Percentiles rank a stretch among this genome's conserved stretches.
phyloP scores from a whole-genome alignment of 2,329 filamentous ascomycete genomes.

The Stagonosporopsis vannaccii region DNA sequence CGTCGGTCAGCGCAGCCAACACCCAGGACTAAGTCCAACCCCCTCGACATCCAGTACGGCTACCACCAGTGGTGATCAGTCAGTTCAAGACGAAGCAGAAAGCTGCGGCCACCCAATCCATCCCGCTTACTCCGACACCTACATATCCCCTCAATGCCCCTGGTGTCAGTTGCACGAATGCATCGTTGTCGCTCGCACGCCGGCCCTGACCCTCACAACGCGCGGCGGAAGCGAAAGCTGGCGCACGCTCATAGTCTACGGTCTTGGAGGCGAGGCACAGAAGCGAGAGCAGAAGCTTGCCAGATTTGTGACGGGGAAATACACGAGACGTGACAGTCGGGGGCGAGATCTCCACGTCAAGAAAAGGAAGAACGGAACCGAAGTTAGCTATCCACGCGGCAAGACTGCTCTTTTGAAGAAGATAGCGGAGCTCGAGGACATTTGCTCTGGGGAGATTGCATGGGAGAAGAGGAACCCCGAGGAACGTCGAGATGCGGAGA shows the following conservation, averaged over 20 bases:
- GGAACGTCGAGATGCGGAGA: background rate
- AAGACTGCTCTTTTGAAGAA: background rate
- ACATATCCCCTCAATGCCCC: background rate
- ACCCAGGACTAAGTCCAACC: background rate
- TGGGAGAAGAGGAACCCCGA: background rate
- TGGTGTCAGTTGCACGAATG: background rate
- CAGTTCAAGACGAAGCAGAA: background rate
- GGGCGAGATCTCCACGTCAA: background rate
- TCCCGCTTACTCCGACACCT: slow-evolving; percentile 1
- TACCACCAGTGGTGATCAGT: background rate
- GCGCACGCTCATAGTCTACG: background rate
- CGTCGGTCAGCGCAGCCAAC: background rate
- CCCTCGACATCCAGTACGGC: background rate
- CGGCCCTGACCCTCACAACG: background rate
- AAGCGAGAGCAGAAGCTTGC: background rate
- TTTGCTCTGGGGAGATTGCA: background rate
- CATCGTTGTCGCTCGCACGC: background rate
- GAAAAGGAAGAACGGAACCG: no score
- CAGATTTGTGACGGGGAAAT: background rate
- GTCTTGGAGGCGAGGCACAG: background rate
- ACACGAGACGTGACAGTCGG: background rate
- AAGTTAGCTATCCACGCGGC: background rate
- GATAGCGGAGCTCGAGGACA: background rate
- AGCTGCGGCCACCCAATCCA: background rate
- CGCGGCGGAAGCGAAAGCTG: background rate